Conservation (phyloP, 2,329 filamentous ascomycete genomes). For the Macrophomina pseudophaseolina region DNA sequence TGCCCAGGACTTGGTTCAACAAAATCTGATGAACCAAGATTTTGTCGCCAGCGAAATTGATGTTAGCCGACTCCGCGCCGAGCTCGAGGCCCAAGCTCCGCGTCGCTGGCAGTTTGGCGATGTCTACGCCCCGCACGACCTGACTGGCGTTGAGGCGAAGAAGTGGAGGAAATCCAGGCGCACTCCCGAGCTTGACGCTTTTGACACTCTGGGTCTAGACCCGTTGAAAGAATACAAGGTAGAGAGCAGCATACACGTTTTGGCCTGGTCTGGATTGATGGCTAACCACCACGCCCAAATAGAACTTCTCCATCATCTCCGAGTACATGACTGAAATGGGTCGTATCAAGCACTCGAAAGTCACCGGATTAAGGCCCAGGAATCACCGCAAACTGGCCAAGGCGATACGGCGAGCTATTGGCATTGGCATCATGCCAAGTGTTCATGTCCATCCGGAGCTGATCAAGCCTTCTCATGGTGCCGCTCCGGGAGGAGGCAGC, state of each 20-base stretch:
- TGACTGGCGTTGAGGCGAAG: slow-evolving; percentile 75
- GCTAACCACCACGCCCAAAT: background rate
- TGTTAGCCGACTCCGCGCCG: slow-evolving; percentile 34
- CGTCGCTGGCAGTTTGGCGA: slow-evolving; percentile 79
- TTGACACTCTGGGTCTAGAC: slow-evolving; percentile 79
- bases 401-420: slow-evolving; percentile 86
- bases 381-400: slow-evolving; percentile 95
- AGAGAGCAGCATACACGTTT: slow-evolving; percentile 36
- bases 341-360: slow-evolving; percentile 75
- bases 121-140: slow-evolving; percentile 87
- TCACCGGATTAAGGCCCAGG: slow-evolving; percentile 80
- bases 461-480: slow-evolving; percentile 20
- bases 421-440: slow-evolving; percentile 88
- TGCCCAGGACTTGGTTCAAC: background rate
- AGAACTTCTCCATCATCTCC: slow-evolving; percentile 93
- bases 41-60: background rate
- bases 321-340: slow-evolving; percentile 87
- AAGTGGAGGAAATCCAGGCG: slow-evolving; percentile 70
- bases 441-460: slow-evolving; percentile 89
- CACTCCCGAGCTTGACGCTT: slow-evolving; percentile 67
- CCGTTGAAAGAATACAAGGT: slow-evolving; percentile 90
- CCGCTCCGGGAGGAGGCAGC: background rate
- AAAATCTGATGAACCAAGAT: background rate
- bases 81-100: slow-evolving; percentile 67
- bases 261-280: background rate